Conservation (phyloP, 2,329 filamentous ascomycete species). For the Aspergillus udagawae region DNA sequence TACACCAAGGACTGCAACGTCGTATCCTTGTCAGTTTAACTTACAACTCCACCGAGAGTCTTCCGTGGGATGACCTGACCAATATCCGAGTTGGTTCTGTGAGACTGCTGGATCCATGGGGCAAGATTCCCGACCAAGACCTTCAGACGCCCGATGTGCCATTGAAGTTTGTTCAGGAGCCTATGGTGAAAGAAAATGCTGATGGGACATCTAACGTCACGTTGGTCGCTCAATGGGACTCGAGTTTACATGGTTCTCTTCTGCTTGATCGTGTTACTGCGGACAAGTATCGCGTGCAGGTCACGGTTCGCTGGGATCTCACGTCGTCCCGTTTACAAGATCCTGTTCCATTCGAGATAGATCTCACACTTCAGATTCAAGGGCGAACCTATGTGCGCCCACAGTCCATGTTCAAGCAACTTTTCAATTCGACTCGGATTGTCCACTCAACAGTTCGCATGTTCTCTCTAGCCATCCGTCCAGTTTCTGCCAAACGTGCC, state of each 20-base stretch:
- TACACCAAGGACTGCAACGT: slow-evolving; percentile 90
- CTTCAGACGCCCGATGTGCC: slow-evolving; percentile 68
- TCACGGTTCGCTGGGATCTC: slow-evolving; percentile 83
- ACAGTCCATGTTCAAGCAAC: slow-evolving; percentile 76
- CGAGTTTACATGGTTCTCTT: slow-evolving; percentile 85
- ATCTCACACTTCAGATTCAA: slow-evolving; percentile 77
- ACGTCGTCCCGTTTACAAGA: slow-evolving; percentile 77
- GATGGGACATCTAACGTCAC: slow-evolving; percentile 87
- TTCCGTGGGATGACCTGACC: slow-evolving; percentile 84
- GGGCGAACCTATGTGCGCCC: slow-evolving; percentile 80
- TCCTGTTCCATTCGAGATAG: slow-evolving; percentile 80
- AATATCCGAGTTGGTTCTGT: slow-evolving; percentile 75
- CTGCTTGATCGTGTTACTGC: slow-evolving; percentile 88
- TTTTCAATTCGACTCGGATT: slow-evolving; percentile 81
- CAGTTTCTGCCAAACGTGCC: slow-evolving; percentile 83
- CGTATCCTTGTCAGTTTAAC: slow-evolving; percentile 84
- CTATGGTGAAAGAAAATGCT: slow-evolving; percentile 75
- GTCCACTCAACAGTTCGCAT: slow-evolving; percentile 83
- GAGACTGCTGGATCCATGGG: slow-evolving; percentile 76
- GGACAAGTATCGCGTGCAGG: slow-evolving; percentile 89
- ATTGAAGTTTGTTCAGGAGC: slow-evolving; percentile 72
- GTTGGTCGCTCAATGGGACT: slow-evolving; percentile 93
- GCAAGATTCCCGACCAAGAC: slow-evolving; percentile 77
- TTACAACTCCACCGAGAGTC: slow-evolving; percentile 79
- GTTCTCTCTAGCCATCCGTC: slow-evolving; percentile 81